Percentiles rank a stretch among this genome's conserved stretches.
Evolutionary conservation across 129 eudicot species (phyloP).

Genomic region (Dittrichia graveolens): DNA sequence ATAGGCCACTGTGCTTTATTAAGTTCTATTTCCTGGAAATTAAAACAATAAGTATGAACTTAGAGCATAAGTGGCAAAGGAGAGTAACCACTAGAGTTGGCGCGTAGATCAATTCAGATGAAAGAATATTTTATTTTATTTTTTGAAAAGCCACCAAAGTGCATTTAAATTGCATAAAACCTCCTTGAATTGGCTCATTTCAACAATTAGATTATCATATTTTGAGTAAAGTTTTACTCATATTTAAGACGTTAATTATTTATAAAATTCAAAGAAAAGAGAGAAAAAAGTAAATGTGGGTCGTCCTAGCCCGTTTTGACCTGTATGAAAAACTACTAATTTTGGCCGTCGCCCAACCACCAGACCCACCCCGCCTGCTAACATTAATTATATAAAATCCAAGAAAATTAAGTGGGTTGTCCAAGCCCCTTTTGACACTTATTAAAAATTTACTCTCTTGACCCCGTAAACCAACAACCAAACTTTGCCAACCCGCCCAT

Average conservation of each 20-base stretch:
- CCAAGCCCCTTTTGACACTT: background rate
- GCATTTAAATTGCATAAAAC: background rate
- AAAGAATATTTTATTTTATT: background rate
- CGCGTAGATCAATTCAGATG: background rate
- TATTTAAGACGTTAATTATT: too few relatives aligned
- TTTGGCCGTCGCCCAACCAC: too few relatives aligned
- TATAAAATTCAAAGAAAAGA: too few relatives aligned
- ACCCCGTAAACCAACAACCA: background rate
- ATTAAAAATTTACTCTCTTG: background rate
- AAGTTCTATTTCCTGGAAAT: conserved; percentile 85
- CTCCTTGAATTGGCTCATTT: too few relatives aligned
- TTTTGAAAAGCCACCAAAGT: background rate
- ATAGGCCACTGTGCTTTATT: conserved; percentile 70
- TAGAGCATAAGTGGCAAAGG: background rate
- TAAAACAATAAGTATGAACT: conserved; percentile 1
- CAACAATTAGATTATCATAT: too few relatives aligned
- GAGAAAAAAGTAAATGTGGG: too few relatives aligned
- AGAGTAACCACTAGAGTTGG: background rate
- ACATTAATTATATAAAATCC: background rate
- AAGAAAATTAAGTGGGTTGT: background rate
- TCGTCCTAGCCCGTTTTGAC: too few relatives aligned
- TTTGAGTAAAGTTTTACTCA: too few relatives aligned
- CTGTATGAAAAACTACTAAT: too few relatives aligned
- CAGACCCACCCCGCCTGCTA: too few relatives aligned
- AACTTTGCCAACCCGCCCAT: conserved; percentile 23